Conservation (phyloP, 2,329 filamentous ascomycete genomes). For the Sphaceloma murrayae region DNA sequence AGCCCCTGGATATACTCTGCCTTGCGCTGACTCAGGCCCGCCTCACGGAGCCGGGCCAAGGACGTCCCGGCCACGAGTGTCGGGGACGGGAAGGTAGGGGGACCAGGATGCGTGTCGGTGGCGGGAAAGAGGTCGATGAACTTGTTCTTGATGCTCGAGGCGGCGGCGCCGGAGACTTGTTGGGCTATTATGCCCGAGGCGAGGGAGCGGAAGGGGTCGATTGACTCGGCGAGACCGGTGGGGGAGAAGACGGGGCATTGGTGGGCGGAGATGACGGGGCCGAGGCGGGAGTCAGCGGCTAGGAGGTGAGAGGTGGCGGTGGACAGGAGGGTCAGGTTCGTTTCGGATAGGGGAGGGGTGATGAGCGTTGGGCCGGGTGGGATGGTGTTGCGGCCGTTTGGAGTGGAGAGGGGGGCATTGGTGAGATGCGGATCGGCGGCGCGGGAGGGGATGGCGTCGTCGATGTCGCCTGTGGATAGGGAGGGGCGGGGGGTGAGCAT, state of each 20-base stretch:
- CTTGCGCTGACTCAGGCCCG: slow-evolving; percentile 86
- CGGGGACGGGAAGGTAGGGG: slow-evolving; percentile 60
- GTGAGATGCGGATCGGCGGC: slow-evolving; percentile 55
- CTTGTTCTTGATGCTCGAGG: slow-evolving; percentile 76
- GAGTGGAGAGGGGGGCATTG: slow-evolving; percentile 63
- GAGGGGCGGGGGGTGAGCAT: slow-evolving; percentile 32
- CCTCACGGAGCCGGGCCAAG: slow-evolving; percentile 63
- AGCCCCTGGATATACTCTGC: slow-evolving; percentile 89
- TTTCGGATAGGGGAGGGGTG: slow-evolving; percentile 40
- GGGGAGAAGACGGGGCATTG: slow-evolving; percentile 72
- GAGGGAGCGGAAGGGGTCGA: slow-evolving; percentile 81
- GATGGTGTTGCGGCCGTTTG: slow-evolving; percentile 56
- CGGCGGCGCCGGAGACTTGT: slow-evolving; percentile 89
- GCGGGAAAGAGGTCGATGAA: slow-evolving; percentile 63
- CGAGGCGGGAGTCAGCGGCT: slow-evolving; percentile 56
- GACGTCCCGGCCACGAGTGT: slow-evolving; percentile 56
- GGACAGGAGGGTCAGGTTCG: slow-evolving; percentile 63
- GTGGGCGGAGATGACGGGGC: slow-evolving; percentile 61
- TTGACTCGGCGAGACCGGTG: slow-evolving; percentile 68
- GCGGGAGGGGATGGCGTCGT: slow-evolving; percentile 36
- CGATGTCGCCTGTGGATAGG: slow-evolving; percentile 33
- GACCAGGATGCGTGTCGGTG: slow-evolving; percentile 22
- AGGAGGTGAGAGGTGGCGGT: slow-evolving; percentile 68
- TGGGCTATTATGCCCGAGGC: slow-evolving; percentile 87
- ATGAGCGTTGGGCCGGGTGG: slow-evolving; percentile 32